Conservation (phyloP, 2,329 filamentous ascomycete species). For the Didymella glomerata region DNA sequence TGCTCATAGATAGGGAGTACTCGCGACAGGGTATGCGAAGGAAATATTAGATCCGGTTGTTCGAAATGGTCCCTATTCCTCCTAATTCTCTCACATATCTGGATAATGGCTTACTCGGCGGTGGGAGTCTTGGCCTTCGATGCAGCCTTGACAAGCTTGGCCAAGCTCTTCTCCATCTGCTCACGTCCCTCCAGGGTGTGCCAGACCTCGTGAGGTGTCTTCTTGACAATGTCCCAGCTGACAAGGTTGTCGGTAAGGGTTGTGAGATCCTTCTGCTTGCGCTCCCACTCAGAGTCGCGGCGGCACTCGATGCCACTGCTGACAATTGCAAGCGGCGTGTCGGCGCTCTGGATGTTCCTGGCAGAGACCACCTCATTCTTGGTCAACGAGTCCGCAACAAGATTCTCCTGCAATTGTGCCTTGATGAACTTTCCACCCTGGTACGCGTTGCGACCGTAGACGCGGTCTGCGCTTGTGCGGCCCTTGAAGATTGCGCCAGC, state of each 20-base stretch:
- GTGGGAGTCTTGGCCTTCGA: constrained; percentile 22
- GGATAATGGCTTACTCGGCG: neutral
- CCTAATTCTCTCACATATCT: neutral
- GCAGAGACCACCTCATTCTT: constrained; percentile 83
- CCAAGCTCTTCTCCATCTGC: constrained; percentile 80
- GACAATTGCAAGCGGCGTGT: constrained; percentile 80
- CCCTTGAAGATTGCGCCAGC: constrained; percentile 83
- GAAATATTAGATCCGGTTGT: neutral
- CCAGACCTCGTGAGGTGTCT: constrained; percentile 90
- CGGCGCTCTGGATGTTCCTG: constrained; percentile 77
- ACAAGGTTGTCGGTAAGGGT: constrained; percentile 80
- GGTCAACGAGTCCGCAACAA: constrained; percentile 85
- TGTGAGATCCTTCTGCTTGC: constrained; percentile 84
- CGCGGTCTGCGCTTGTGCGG: constrained; percentile 80
- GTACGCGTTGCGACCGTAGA: constrained; percentile 81
- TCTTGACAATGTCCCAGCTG: constrained; percentile 85
- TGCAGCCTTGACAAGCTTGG: constrained; percentile 66
- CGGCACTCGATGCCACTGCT: constrained; percentile 79
- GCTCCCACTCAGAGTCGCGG: constrained; percentile 75
- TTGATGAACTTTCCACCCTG: constrained; percentile 87
- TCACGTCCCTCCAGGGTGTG: constrained; percentile 73
- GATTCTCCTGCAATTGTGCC: constrained; percentile 88
- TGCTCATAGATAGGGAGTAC: constrained; percentile 10
- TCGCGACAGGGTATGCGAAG: constrained; percentile 21
- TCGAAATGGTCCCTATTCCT: neutral